Conservation (phyloP, 2,329 filamentous ascomycete genomes). For the Leptographium flavum region DNA sequence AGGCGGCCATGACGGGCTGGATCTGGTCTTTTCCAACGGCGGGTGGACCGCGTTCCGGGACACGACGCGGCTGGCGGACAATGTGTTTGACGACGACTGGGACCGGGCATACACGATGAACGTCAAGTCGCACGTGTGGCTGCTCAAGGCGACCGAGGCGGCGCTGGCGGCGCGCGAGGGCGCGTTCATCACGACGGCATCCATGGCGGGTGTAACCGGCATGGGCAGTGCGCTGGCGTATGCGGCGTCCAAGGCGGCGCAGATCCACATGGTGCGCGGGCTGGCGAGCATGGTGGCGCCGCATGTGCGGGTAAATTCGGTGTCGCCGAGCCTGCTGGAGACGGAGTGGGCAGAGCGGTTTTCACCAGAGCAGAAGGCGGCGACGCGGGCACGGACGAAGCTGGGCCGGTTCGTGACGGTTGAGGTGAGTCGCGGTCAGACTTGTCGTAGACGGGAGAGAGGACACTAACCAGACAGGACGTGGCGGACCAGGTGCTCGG, state of each 20-base stretch:
- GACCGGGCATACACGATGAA: constrained; percentile 45
- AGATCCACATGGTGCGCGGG: neutral
- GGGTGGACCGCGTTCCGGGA: constrained; percentile 35
- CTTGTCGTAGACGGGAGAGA: neutral
- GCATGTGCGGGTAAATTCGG: neutral
- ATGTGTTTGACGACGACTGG: constrained; percentile 43
- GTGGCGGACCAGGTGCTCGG: constrained; percentile 6
- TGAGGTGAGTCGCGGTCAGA: constrained; percentile 16
- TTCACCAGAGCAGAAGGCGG: constrained; percentile 40
- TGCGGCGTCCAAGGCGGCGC: neutral
- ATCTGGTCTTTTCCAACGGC: constrained; percentile 66
- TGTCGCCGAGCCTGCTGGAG: constrained; percentile 20
- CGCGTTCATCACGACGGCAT: constrained; percentile 49
- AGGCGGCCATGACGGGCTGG: constrained; percentile 50
- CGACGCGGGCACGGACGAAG: constrained; percentile 35
- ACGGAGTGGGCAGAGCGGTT: constrained; percentile 51
- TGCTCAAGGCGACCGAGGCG: constrained; percentile 39
- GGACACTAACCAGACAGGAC: neutral
- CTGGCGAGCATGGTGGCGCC: neutral
- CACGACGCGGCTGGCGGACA: constrained; percentile 34
- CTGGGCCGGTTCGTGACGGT: constrained; percentile 36
- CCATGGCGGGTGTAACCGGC: constrained; percentile 47
- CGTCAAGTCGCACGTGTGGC: constrained; percentile 46
- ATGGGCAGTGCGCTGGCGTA: constrained; percentile 40
- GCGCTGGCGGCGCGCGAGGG: constrained; percentile 43